These are phyloP conservation scores for Solanum bulbocastanum DNA, from an alignment of 257 asterid genomes.

Conservation along the genomic window DNA sequence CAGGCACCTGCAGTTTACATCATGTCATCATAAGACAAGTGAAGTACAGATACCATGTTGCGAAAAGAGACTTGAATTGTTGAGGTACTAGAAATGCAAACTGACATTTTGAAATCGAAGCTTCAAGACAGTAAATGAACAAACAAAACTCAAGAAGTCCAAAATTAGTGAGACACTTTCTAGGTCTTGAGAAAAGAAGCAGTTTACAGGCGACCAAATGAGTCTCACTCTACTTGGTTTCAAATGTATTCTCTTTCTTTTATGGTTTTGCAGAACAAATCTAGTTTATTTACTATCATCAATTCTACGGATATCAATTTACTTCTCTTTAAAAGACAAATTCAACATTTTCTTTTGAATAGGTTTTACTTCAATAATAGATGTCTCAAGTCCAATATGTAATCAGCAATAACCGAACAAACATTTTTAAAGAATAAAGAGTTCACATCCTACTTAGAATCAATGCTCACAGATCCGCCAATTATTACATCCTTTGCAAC, in stretches of 20 bases:
- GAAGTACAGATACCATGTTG: not conserved
- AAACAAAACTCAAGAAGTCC: not conserved
- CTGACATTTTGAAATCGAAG: not conserved
- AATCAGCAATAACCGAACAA: not conserved
- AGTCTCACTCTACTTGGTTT: not conserved
- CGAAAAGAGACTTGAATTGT: not conserved
- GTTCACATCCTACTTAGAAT: not conserved
- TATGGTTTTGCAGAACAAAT: not conserved
- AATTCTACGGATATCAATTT: not conserved
- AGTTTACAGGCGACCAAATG: not conserved
- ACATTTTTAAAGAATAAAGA: not conserved
- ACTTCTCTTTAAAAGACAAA: not conserved
- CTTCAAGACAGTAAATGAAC: not conserved
- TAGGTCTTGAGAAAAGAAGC: not conserved
- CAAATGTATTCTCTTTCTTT: not conserved
- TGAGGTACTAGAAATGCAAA: not conserved
- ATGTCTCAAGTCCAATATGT: not conserved
- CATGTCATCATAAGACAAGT: not conserved
- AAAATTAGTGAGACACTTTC: not conserved
- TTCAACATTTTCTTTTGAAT: not conserved
- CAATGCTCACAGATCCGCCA: not conserved
- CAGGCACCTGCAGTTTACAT: constrained; percentile 25
- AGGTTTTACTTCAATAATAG: not conserved
- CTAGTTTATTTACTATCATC: not conserved
- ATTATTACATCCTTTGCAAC: not conserved